phyloP scores from a whole-genome alignment of 352 stramenopile species.

The Phytophthora sp. region DNA sequence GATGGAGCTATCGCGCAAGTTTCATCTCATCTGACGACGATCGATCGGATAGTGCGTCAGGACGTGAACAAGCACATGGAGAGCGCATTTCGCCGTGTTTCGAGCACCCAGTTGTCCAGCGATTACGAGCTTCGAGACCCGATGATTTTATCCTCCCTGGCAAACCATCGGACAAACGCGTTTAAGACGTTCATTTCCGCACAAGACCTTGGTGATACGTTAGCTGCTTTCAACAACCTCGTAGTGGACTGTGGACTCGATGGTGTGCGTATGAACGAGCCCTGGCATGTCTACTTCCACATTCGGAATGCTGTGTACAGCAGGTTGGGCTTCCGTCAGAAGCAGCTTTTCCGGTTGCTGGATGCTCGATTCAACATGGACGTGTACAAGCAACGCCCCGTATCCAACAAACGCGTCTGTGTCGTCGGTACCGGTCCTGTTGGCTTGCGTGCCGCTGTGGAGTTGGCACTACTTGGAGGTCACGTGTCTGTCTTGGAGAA shows the following conservation, averaged over 20 bases:
- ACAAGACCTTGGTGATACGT: conserved; percentile 54
- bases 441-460: conserved; percentile 66
- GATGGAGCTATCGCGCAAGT: conserved; percentile 59
- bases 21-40: conserved; percentile 53
- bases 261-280: conserved; percentile 44
- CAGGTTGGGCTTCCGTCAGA: conserved; percentile 65
- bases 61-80: conserved; percentile 43
- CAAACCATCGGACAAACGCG: background rate
- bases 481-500: conserved; percentile 81
- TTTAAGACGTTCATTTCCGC: conserved; percentile 56
- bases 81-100: conserved; percentile 43
- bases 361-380: conserved; percentile 52
- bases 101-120: conserved; percentile 25
- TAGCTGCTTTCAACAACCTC: conserved; percentile 49
- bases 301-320: conserved; percentile 51
- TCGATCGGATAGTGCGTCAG: conserved; percentile 65
- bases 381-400: conserved; percentile 49
- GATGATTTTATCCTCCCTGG: background rate
- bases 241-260: conserved; percentile 48
- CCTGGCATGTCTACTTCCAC: conserved; percentile 57
- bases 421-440: conserved; percentile 73
- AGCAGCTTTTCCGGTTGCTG: conserved; percentile 69
- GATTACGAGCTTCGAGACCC: conserved; percentile 11
- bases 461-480: conserved; percentile 64
- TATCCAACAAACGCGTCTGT: conserved; percentile 56